Evolutionary conservation across 129 eudicot species (phyloP), one percentile per base, ranked within the genome.

Genomic region (Kitagawia praeruptora): DNA sequence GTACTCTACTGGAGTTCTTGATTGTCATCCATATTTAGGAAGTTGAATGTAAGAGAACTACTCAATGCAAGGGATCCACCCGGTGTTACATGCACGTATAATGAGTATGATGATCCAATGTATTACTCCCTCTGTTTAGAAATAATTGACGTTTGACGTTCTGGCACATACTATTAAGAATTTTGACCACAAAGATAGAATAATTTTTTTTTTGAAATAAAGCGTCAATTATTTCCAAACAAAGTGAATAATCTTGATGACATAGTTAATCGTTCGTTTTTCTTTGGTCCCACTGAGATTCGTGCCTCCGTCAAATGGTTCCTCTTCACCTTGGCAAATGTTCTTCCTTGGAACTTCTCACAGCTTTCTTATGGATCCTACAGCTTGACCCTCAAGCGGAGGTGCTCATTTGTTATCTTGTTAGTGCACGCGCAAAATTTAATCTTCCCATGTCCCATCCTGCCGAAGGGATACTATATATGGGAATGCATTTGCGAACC

Each of bases 301-400:
- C 3, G 38, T 1, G 83, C 25, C 63, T 79, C 4, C 27, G 83
- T 8, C 49, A 47, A 6, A 41, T 45, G 25, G 38, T 79, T 39
- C 83, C 86, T 9, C 61, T 47, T 0, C 80, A 79, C 47, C 72
- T 58, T 5, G 38, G 38, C 72, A 58, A 58, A 42, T 63, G 70
- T 12, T 74, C 83, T 34, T 75, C 83, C 12, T 83, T 79, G 19
- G 83, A 83, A 10, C 25, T 88, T 0, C 15, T 88, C 39, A 80
- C 85, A 0, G 87, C 91, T 0, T 83, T 81, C 38, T 46, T 88
- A 0, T 87, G 88, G 88, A 73, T 85, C 39, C 75, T 87, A 3
- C 77, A 76, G 53, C 86, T 81, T 18, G 53, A 76, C 34, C 85
- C 91, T 2, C 80, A 82, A 48, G 80, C 85, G 25, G 78, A 76